These are phyloP conservation scores for Neurospora pannonica DNA, from an alignment of 495 filamentous ascomycete species.

Conservation along the genomic window DNA sequence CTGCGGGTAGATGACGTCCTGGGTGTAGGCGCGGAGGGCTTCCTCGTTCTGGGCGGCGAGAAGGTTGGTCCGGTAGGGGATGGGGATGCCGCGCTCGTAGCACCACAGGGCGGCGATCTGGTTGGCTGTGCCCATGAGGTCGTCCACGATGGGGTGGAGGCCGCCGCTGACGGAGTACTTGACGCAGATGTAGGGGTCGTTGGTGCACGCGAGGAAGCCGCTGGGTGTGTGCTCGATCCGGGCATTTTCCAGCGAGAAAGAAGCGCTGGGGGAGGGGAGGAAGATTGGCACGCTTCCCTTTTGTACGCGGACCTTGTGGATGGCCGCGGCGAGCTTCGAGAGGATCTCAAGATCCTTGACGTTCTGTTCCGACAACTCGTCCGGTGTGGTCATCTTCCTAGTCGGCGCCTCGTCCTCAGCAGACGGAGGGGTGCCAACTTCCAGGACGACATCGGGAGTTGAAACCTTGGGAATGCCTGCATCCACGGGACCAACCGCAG, in stretches of 20 bases:
- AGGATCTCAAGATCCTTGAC: slow-evolving; percentile 24
- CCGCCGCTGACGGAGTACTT: slow-evolving; percentile 13
- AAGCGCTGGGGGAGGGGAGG: slow-evolving; percentile 20
- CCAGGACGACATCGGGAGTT: slow-evolving; percentile 1
- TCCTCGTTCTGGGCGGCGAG: slow-evolving; percentile 42
- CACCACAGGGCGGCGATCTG: slow-evolving; percentile 67
- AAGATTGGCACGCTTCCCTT: slow-evolving; percentile 32
- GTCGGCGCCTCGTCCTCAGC: slow-evolving; percentile 4
- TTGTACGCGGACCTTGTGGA: slow-evolving; percentile 23
- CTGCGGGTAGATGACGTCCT: slow-evolving; percentile 38
- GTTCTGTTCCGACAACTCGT: slow-evolving; percentile 23
- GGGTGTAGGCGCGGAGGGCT: slow-evolving; percentile 35
- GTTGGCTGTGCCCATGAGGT: slow-evolving; percentile 70
- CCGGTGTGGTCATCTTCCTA: slow-evolving; percentile 26
- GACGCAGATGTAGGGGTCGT: slow-evolving; percentile 34
- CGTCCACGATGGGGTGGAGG: slow-evolving; percentile 26
- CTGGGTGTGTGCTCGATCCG: slow-evolving; percentile 2
- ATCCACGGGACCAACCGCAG: slow-evolving; percentile 33
- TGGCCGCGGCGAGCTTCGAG: slow-evolving; percentile 23
- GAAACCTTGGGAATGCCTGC: not conserved
- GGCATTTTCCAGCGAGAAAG: slow-evolving; percentile 22
- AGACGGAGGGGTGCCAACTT: slow-evolving; percentile 26
- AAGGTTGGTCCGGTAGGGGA: slow-evolving; percentile 61
- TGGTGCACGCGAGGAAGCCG: slow-evolving; percentile 14
- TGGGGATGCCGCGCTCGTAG: slow-evolving; percentile 62